Base-by-base conservation (phyloP, 2,329 filamentous ascomycete species). In the Penicillium sp. region DNA sequence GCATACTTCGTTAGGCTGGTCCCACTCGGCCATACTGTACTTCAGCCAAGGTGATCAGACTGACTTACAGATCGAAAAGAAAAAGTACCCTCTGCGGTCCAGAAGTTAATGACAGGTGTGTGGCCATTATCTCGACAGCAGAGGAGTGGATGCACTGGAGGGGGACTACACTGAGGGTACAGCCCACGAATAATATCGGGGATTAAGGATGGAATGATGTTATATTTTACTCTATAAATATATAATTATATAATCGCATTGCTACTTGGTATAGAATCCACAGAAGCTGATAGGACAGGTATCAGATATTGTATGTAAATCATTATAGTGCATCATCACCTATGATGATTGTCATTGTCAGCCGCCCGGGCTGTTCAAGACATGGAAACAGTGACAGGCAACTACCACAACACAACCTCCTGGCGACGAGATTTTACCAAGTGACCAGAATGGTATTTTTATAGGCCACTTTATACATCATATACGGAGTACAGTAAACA, bases 241-340 rank as follows among this genome's bases (percentile, higher is more conserved):
- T 28, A 28, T 30, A 15, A 28, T 30, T n/a, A n/a, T 28, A 28
- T 30, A 15, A 28, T 30, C 22, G 26, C 24, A 49, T 30, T 30
- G 7, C 45, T n/a, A n/a, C 17, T 30, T 49, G 17, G 28, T 15
- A 7, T 17, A n/a, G 19, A n/a, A 30, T 30, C 24, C 3, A 10
- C 26, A 30, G 15, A n/a, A 30, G 45, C 22, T 49, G 45, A 49
- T 49, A 49, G 45, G 45, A 12, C 26, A 49, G 15, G 45, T 49
- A 28, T 49, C 26, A 49, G 12, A 30, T 49, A 49, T 49, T 49
- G 15, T 49, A 30, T 49, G 45, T 49, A 28, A 30, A 49, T 49
- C 45, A 19, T 30, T 10, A 12, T 30, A n/a, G 26, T 30, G 15
- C 45, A 28, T 49, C 45, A 28, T 49, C 45, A 30, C 17, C 17